phyloP scores from a whole-genome alignment of 352 stramenopile species.

The Globisporangium rhizosaccharum region DNA sequence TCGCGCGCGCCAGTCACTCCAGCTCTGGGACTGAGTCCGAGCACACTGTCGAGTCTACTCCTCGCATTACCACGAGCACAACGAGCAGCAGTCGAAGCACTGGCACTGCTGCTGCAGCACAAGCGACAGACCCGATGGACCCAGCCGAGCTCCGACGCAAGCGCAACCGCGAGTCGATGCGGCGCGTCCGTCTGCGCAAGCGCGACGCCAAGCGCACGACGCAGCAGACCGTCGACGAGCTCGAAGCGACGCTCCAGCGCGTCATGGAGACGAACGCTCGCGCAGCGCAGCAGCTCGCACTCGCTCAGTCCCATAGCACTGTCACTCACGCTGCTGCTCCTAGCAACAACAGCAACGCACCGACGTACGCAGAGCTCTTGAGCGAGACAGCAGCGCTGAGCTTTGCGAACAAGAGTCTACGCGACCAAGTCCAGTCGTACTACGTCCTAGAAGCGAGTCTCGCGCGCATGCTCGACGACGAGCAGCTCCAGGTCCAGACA shows the following conservation, averaged over 20 bases:
- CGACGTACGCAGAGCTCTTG: slow-evolving; percentile 10
- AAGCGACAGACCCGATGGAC: no score
- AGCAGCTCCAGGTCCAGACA: neutral
- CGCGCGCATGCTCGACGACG: slow-evolving; percentile 10
- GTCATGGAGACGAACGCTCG: slow-evolving; percentile 10
- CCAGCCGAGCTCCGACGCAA: slow-evolving; percentile 8
- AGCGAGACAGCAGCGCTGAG: slow-evolving; percentile 16
- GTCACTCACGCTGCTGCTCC: no score
- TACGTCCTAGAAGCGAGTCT: slow-evolving; percentile 11
- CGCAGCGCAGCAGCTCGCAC: slow-evolving; percentile 1
- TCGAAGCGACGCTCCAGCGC: neutral
- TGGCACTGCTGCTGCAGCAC: neutral
- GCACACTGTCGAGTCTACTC: neutral
- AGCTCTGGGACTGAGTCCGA: slow-evolving; percentile 1
- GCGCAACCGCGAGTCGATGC: slow-evolving; percentile 32
- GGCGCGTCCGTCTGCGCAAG: slow-evolving; percentile 20
- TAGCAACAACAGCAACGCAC: neutral
- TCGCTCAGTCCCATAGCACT: neutral
- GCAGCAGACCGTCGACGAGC: no score
- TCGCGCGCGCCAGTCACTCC: neutral
- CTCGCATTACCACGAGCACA: neutral
- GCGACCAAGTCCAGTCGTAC: slow-evolving; percentile 10
- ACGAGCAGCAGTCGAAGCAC: neutral
- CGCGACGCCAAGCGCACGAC: no score
- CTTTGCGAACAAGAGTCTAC: slow-evolving; percentile 16